Base-by-base conservation (phyloP, 2,329 filamentous ascomycete genomes). In the Colletotrichum euphorbiae region DNA sequence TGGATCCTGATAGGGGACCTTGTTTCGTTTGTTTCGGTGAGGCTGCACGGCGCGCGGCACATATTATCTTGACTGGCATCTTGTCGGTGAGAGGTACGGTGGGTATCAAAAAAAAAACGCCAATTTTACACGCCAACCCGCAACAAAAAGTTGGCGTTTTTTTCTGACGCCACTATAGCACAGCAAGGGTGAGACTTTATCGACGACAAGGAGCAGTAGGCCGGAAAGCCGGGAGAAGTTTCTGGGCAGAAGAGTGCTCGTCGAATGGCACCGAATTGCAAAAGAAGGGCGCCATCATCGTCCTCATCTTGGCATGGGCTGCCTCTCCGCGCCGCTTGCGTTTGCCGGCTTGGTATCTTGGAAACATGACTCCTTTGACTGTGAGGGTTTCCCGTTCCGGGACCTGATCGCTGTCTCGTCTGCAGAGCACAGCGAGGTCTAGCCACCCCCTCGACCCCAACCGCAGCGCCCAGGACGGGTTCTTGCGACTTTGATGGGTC, bases 341-440 rank as follows among this genome's bases (percentile, higher is more conserved):
- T 19, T 24, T 69, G 67, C 67, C 67, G 67, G 67, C 67, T 69
- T 69, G 67, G 67, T 67, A 48, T 67, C 67, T 60, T 66, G 62
- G 60, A 46, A 58, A 55, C 28, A 42, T 15, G 40, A 36, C 62
- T 48, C 21, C 31, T 56, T 45, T 50, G 61, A 36, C 6, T 31
- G 9, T 55, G 61, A 19, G n/a, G 43, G 42, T 56, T 51, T 60
- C 42, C 42, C 54, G 13, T 55, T 57, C 46, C 31, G 13, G 28
- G 61, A 31, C 15, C n/a, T 60, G 12, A n/a, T 28, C 48, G 40
- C 45, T 60, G 61, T 58, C 45, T 57, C 42, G 58, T 51, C 58
- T 57, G 61, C 36, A 42, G 33, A 43, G 31, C 50, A 42, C 61
- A 50, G 48, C 24, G 42, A 24, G 33, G 19, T 67, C 50, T 28